Percentiles rank a stretch among this genome's conserved stretches.
Evolutionary conservation across 1,284 basidiomycete species (phyloP).

Genomic region (Trichosporon sp.): DNA sequence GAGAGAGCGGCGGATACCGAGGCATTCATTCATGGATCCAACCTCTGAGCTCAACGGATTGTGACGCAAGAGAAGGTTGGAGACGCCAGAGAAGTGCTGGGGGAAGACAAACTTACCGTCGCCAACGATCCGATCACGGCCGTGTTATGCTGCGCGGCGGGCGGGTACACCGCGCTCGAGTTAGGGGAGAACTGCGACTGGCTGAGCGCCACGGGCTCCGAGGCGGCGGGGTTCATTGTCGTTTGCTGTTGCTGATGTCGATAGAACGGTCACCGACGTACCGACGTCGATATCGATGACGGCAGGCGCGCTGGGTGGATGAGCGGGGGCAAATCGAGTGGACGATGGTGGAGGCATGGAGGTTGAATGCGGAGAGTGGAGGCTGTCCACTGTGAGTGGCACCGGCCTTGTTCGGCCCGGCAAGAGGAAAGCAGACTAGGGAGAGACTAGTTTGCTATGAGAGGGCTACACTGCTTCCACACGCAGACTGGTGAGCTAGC

Average conservation of each 20-base stretch:
- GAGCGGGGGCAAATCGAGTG: background rate
- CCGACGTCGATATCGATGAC: background rate
- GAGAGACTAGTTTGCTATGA: too few species aligned
- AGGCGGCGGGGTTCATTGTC: constrained; percentile 34
- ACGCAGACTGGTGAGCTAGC: too few species aligned
- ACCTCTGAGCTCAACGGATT: too few species aligned
- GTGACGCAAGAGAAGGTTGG: too few species aligned
- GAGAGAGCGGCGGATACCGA: too few species aligned
- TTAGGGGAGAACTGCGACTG: constrained; percentile 44
- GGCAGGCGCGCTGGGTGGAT: background rate
- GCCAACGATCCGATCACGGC: constrained; percentile 59
- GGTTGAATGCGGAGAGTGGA: background rate
- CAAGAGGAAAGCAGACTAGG: too few species aligned
- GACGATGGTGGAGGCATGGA: background rate
- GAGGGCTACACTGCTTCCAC: too few species aligned
- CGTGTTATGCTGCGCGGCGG: constrained; percentile 72
- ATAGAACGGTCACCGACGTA: too few species aligned
- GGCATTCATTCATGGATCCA: too few species aligned
- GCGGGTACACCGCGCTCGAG: constrained; percentile 62
- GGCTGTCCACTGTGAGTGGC: background rate
- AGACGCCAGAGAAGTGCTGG: too few species aligned
- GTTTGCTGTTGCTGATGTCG: background rate
- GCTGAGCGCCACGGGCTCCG: constrained; percentile 34
- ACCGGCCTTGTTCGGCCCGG: background rate
- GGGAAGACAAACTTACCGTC: constrained; percentile 40